phyloP scores from a whole-genome alignment of 768 basidiomycete genomes.

The Rhodotorula taiwanensis region DNA sequence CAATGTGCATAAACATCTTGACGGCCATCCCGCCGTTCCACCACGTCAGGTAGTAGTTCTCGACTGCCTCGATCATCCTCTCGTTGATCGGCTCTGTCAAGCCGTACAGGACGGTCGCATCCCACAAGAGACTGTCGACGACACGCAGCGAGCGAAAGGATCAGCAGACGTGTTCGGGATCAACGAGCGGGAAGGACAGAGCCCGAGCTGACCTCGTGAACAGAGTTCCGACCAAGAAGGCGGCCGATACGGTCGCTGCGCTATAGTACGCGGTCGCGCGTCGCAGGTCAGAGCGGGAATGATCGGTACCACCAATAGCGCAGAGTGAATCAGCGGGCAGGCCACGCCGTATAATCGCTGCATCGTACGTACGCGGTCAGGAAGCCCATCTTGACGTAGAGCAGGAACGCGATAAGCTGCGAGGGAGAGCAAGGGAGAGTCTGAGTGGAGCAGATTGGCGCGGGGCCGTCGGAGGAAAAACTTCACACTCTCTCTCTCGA shows the following conservation, averaged over 20 bases:
- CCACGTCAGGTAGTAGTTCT: slow-evolving; percentile 36
- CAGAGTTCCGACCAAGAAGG: slow-evolving; percentile 32
- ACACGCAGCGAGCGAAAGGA: too few species aligned
- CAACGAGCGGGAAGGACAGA: fast-evolving
- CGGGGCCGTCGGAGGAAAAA: too few species aligned
- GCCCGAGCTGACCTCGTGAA: slow-evolving; percentile 24
- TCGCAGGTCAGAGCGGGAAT: too few species aligned
- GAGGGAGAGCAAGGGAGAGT: neutral
- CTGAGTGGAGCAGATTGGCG: too few species aligned
- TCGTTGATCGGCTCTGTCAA: slow-evolving; percentile 9
- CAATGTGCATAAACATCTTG: slow-evolving; percentile 34
- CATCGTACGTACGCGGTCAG: neutral
- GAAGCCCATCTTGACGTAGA: neutral
- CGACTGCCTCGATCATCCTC: slow-evolving; percentile 15
- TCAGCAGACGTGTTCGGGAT: neutral
- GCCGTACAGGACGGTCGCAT: slow-evolving; percentile 26
- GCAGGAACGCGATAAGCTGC: neutral
- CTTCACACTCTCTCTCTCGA: too few species aligned
- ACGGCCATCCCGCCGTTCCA: slow-evolving; percentile 34
- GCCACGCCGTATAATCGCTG: neutral
- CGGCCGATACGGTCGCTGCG: slow-evolving; percentile 17
- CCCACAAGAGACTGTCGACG: slow-evolving; percentile 20
- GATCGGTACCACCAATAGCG: too few species aligned
- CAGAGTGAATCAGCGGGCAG: too few species aligned
- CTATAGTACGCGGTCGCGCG: too few species aligned